Conservation (phyloP, 108 stramenopile genomes). For the Nitzschia sp. region DNA sequence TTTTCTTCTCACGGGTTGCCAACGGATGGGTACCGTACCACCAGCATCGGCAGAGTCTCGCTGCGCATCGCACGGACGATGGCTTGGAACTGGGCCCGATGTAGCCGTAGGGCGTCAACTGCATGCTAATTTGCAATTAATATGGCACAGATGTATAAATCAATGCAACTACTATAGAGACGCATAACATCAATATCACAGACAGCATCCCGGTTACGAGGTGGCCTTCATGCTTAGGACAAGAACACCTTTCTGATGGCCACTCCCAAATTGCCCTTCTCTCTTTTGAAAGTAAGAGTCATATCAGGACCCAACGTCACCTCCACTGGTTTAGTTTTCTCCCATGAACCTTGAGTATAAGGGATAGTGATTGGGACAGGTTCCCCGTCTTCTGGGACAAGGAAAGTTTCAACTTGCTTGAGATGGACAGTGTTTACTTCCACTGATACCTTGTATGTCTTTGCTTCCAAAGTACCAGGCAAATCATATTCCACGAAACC, state of each 20-base stretch:
- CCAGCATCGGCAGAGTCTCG: background rate
- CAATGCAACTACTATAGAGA: no score
- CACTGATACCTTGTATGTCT: conserved; percentile 21
- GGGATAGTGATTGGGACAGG: conserved; percentile 30
- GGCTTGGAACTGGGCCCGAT: conserved; percentile 9
- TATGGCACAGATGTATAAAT: background rate
- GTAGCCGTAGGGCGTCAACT: background rate
- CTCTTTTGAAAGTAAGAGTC: conserved; percentile 33
- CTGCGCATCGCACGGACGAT: background rate
- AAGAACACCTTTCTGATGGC: conserved; percentile 28
- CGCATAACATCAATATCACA: no score
- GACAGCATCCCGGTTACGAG: no score
- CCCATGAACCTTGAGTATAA: conserved; percentile 53
- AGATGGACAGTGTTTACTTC: conserved; percentile 40
- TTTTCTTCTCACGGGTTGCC: conserved; percentile 37
- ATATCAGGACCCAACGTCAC: conserved; percentile 9
- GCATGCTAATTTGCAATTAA: conserved; percentile 7
- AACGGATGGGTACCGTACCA: conserved; percentile 32
- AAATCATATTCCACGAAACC: conserved; percentile 27
- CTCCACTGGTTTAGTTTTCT: conserved; percentile 31
- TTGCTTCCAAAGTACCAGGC: conserved; percentile 15
- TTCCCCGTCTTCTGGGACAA: conserved; percentile 22
- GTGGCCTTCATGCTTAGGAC: background rate
- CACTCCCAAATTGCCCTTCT: conserved; percentile 36
- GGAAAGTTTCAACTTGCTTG: conserved; percentile 18